Conservation (phyloP, 2,329 filamentous ascomycete genomes). For the Colletotrichum lentis region DNA sequence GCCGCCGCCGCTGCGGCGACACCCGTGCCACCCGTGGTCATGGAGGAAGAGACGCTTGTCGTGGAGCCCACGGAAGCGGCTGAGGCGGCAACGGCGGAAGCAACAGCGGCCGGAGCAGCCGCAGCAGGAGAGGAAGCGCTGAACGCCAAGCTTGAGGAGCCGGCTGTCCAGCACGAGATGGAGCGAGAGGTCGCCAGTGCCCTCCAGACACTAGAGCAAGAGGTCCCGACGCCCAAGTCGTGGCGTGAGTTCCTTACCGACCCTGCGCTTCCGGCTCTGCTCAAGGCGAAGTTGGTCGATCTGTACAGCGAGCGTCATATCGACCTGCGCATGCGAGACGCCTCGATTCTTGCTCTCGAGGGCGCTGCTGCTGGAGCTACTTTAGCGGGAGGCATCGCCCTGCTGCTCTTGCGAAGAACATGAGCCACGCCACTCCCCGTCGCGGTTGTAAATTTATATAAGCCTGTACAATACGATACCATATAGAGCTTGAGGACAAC, state of each 20-base stretch:
- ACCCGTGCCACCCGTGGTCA: conserved; percentile 44
- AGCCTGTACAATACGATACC: conserved; percentile 38
- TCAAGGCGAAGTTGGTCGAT: conserved; percentile 62
- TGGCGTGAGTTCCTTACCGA: conserved; percentile 57
- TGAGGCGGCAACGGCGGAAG: conserved; percentile 1
- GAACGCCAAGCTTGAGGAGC: conserved; percentile 24
- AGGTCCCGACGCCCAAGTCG: conserved; percentile 38
- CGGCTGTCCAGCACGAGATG: conserved; percentile 25
- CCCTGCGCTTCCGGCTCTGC: conserved; percentile 53
- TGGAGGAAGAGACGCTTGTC: conserved; percentile 28
- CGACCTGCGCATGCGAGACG: conserved; percentile 71
- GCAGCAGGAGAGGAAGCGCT: conserved; percentile 22
- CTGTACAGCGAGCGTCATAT: conserved; percentile 72
- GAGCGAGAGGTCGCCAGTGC: conserved; percentile 31
- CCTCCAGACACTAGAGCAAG: conserved; percentile 3
- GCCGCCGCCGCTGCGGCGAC: conserved; percentile 41
- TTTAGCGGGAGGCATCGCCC: conserved; percentile 62
- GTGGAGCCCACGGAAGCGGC: conserved; percentile 2
- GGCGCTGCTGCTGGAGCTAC: conserved; percentile 72
- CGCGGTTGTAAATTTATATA: conserved; percentile 29
- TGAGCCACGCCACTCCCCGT: conserved; percentile 38
- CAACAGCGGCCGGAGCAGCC: conserved; percentile 11
- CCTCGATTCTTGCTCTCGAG: conserved; percentile 74
- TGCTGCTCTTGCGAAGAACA: conserved; percentile 56
- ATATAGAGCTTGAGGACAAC: conserved; percentile 32